These are phyloP conservation scores for Calonectria leucothoes DNA, from an alignment of 2,329 filamentous ascomycete species.

Conservation along the genomic window DNA sequence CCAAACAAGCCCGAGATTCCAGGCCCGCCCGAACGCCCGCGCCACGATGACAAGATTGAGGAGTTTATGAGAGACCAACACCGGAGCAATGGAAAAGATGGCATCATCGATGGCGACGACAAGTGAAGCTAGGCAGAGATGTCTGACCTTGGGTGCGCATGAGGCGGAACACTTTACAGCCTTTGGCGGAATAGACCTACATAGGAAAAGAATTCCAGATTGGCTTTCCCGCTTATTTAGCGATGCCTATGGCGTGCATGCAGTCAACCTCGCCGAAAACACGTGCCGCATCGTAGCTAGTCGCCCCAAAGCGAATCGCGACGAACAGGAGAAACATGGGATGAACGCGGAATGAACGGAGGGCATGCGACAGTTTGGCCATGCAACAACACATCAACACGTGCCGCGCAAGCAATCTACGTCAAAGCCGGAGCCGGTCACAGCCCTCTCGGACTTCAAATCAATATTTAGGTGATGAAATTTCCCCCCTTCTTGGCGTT, in stretches of 20 bases:
- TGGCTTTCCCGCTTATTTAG: neutral
- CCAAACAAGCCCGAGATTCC: conserved; percentile 33
- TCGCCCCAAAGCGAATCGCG: neutral
- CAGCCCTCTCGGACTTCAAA: neutral
- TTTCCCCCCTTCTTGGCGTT: conserved; percentile 73
- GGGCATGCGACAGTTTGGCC: neutral
- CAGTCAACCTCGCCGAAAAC: neutral
- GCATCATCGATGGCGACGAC: conserved; percentile 32
- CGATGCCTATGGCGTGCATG: neutral
- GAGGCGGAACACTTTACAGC: neutral
- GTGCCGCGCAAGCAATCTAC: neutral
- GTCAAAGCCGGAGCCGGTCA: neutral
- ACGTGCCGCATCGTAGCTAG: neutral
- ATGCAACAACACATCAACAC: too few relatives aligned
- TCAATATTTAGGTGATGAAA: conserved; percentile 43
- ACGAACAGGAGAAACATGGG: neutral
- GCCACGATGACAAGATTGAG: conserved; percentile 62
- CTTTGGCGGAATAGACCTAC: neutral
- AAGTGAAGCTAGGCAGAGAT: neutral
- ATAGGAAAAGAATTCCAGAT: neutral
- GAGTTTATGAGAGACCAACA: conserved; percentile 66
- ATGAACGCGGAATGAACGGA: too few relatives aligned
- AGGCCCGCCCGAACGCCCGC: conserved; percentile 56
- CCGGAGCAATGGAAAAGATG: conserved; percentile 54
- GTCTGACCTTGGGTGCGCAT: neutral